Percentiles rank a stretch among this genome's conserved stretches.
Evolutionary conservation across 2,329 filamentous ascomycete genomes (phyloP).

Genomic region (Neobulgaria alba): DNA sequence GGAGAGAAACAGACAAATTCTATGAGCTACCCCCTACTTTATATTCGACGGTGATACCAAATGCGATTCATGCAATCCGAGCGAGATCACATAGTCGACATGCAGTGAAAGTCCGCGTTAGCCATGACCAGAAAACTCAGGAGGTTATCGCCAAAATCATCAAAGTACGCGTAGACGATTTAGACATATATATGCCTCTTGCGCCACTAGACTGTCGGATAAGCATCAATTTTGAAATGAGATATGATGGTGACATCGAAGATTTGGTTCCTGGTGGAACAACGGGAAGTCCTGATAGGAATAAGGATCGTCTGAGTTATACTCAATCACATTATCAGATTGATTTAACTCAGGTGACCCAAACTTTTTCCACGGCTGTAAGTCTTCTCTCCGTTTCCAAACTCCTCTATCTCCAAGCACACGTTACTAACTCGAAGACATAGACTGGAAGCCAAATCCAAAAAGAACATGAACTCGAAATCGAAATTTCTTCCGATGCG

Average conservation of each 20-base stretch:
- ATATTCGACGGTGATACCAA: slow-evolving; percentile 48
- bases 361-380: slow-evolving; percentile 50
- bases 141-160: slow-evolving; percentile 74
- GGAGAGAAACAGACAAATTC: slow-evolving; percentile 75
- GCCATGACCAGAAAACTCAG: slow-evolving; percentile 63
- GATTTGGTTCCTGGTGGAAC: slow-evolving; percentile 37
- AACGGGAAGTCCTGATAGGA: slow-evolving; percentile 46
- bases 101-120: slow-evolving; percentile 60
- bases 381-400: slow-evolving; percentile 12
- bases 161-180: slow-evolving; percentile 78
- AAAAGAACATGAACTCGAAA: slow-evolving; percentile 74
- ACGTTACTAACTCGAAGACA: slow-evolving; percentile 2
- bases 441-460: slow-evolving; percentile 29
- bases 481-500: slow-evolving; percentile 60
- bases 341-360: slow-evolving; percentile 87
- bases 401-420: background rate
- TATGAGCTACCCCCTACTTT: slow-evolving; percentile 60
- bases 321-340: slow-evolving; percentile 80
- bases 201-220: slow-evolving; percentile 82
- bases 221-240: slow-evolving; percentile 90
- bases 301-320: slow-evolving; percentile 89
- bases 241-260: slow-evolving; percentile 62
- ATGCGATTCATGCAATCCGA: slow-evolving; percentile 53
- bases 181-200: slow-evolving; percentile 76
- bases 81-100: slow-evolving; percentile 50